Evolutionary conservation across 164 flowering plant species (phyloP).

Genomic region (Vitis vinifera): ASM3070453v1 NC_081821.1:16649501-16650000

Average conservation of each 20-base stretch:
- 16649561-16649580: too few relatives aligned
- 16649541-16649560: too few relatives aligned
- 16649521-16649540: too few relatives aligned
- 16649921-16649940: not conserved
- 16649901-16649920: not conserved
- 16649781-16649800: conserved; percentile 66
- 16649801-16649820: conserved; percentile 39
- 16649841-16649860: conserved; percentile 15
- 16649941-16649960: not conserved
- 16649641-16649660: not conserved
- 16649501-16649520: too few relatives aligned
- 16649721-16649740: conserved; percentile 74
- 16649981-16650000: not conserved
- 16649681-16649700: conserved; percentile 89
- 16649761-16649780: conserved; percentile 77
- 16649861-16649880: too few relatives aligned
- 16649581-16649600: too few relatives aligned
- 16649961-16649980: not conserved
- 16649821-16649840: conserved; percentile 24
- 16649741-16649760: conserved; percentile 79
- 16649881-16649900: too few relatives aligned
- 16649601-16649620: not conserved
- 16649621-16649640: not conserved
- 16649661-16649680: conserved; percentile 64
- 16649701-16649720: conserved; percentile 60